Percentiles rank a stretch among this genome's conserved stretches.
Conservation (phyloP, 2,329 filamentous ascomycete genomes). For the Dendryphion nanum region DNA sequence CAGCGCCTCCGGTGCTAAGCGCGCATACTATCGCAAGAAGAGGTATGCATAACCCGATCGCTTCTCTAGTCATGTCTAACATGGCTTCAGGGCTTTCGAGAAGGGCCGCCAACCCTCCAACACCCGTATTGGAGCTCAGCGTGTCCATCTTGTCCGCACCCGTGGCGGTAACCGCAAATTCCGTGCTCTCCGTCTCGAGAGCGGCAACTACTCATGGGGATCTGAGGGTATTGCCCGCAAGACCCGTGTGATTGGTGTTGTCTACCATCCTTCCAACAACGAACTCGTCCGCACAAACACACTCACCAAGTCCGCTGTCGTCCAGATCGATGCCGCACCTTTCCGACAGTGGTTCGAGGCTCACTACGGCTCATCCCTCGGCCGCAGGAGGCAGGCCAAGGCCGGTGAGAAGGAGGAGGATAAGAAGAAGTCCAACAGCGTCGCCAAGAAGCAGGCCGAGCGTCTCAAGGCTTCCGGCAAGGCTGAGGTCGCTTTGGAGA, state of each 20-base stretch:
- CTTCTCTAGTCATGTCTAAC: slow-evolving; percentile 65
- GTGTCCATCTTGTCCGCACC: slow-evolving; percentile 94
- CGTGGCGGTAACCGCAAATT: slow-evolving; percentile 99
- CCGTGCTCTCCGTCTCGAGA: slow-evolving; percentile 97
- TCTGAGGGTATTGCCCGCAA: slow-evolving; percentile 98
- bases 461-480: slow-evolving; percentile 83
- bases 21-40: slow-evolving; percentile 59
- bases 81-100: slow-evolving; percentile 96
- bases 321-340: slow-evolving; percentile 97
- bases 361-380: slow-evolving; percentile 91
- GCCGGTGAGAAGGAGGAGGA: slow-evolving; percentile 65
- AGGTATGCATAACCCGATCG: slow-evolving; percentile 59
- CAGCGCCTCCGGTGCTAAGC: slow-evolving; percentile 95
- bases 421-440: slow-evolving; percentile 97
- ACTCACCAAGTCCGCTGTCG: slow-evolving; percentile 96
- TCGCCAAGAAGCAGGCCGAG: slow-evolving; percentile 94
- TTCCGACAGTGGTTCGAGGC: slow-evolving; percentile 99
- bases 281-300: slow-evolving; percentile 99
- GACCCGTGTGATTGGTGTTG: slow-evolving; percentile 97
- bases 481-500: slow-evolving; percentile 89
- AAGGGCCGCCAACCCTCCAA: slow-evolving; percentile 98
- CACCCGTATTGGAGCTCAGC: slow-evolving; percentile 98
- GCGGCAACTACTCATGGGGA: slow-evolving; percentile 99
- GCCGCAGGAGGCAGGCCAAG: slow-evolving; percentile 89
- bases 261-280: slow-evolving; percentile 99